Percentiles rank a stretch among this genome's conserved stretches.
These are phyloP conservation scores for Claviceps lovelessii DNA, from an alignment of 2,329 filamentous ascomycete species.

Conservation along the genomic window DNA sequence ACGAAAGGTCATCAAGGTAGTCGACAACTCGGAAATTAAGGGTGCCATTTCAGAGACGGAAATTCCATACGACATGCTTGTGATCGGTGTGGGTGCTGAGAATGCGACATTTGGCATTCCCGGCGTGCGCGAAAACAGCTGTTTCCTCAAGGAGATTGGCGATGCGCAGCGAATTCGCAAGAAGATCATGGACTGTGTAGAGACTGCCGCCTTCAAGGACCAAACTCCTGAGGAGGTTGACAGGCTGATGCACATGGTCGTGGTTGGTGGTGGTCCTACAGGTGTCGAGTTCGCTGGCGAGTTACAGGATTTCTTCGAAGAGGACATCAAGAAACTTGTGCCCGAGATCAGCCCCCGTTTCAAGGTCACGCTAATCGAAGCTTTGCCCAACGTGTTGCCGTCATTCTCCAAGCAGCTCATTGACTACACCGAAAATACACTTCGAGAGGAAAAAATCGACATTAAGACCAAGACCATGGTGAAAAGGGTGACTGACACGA, in stretches of 20 bases:
- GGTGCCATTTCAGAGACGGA: slow-evolving; percentile 69
- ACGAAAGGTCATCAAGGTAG: slow-evolving; percentile 75
- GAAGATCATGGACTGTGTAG: slow-evolving; percentile 99
- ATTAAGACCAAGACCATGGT: slow-evolving; percentile 99
- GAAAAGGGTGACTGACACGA: slow-evolving; percentile 87
- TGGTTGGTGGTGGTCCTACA: slow-evolving; percentile 82
- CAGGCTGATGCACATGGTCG: slow-evolving; percentile 95
- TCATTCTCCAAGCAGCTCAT: slow-evolving; percentile 99
- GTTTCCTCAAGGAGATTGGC: slow-evolving; percentile 95
- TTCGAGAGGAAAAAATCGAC: slow-evolving; percentile 96
- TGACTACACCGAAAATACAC: slow-evolving; percentile 97
- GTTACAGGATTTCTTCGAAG: slow-evolving; percentile 96
- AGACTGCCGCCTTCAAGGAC: slow-evolving; percentile 97
- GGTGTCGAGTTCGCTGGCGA: slow-evolving; percentile 98
- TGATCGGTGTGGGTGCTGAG: slow-evolving; percentile 92
- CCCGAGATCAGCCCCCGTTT: slow-evolving; percentile 91
- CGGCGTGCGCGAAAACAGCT: slow-evolving; percentile 86
- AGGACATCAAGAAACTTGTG: slow-evolving; percentile 95
- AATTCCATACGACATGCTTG: slow-evolving; percentile 95
- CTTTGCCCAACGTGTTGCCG: slow-evolving; percentile 86
- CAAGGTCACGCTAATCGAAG: slow-evolving; percentile 94
- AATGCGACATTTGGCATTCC: slow-evolving; percentile 98
- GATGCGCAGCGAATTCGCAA: slow-evolving; percentile 95
- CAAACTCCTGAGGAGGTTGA: slow-evolving; percentile 78
- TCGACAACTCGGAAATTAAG: slow-evolving; percentile 86